Percentiles rank a stretch among this genome's conserved stretches.
phyloP scores from a whole-genome alignment of 2,329 filamentous ascomycete species.

The Sclerotinia glacialis region DNA sequence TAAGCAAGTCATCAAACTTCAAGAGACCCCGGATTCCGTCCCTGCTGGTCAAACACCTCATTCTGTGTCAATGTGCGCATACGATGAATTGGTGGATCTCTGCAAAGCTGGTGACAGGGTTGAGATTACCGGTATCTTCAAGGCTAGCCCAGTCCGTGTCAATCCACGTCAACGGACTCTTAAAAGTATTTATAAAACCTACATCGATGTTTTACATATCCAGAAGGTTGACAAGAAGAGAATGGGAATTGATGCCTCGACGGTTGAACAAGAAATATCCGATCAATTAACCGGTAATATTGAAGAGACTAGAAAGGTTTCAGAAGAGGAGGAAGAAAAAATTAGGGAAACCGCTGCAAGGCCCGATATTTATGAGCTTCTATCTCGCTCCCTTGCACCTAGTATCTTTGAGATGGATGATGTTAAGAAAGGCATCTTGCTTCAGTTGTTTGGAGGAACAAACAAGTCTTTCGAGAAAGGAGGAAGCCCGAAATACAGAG shows the following conservation, averaged over 20 bases:
- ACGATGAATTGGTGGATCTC: constrained; percentile 94
- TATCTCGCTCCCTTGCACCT: constrained; percentile 85
- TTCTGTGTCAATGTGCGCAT: constrained; percentile 92
- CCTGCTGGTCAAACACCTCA: constrained; percentile 96
- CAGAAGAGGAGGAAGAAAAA: constrained; percentile 81
- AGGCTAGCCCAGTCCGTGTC: constrained; percentile 86
- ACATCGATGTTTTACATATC: constrained; percentile 90
- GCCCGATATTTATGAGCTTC: constrained; percentile 86
- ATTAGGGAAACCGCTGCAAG: constrained; percentile 79
- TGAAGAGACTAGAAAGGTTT: constrained; percentile 80
- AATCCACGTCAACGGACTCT: constrained; percentile 90
- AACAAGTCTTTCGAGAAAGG: constrained; percentile 98
- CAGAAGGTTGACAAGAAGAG: constrained; percentile 96
- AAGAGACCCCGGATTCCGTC: constrained; percentile 93
- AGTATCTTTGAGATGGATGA: constrained; percentile 98
- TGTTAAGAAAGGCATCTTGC: constrained; percentile 95
- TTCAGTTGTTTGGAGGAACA: constrained; percentile 94
- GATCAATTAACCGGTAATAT: constrained; percentile 61
- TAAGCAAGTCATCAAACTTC: constrained; percentile 97
- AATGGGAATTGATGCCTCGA: constrained; percentile 86
- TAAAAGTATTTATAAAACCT: constrained; percentile 97
- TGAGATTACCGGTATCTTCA: constrained; percentile 94
- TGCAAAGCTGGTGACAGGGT: constrained; percentile 98
- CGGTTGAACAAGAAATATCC: constrained; percentile 74
- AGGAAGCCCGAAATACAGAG: constrained; percentile 90